Percentiles rank a stretch among this genome's conserved stretches.
Evolutionary conservation across 2,329 filamentous ascomycete genomes (phyloP).

Genomic region (Cladorrhinum sp.): DNA sequence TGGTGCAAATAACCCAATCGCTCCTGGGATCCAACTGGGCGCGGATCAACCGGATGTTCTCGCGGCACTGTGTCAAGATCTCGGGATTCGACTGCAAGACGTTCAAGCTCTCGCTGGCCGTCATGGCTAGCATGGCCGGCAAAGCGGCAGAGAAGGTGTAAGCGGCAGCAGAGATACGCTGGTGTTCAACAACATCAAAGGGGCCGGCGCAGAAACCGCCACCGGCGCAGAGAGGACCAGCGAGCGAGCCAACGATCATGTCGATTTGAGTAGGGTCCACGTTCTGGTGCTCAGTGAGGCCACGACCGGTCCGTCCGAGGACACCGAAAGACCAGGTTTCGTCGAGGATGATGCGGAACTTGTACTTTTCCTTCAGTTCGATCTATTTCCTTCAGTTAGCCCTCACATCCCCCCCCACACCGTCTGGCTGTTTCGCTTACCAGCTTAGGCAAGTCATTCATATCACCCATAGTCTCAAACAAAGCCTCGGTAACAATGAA

Average conservation of each 20-base stretch:
- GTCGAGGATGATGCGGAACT: constrained; percentile 95
- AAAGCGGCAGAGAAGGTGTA: constrained; percentile 96
- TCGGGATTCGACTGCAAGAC: constrained; percentile 85
- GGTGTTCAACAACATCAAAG: constrained; percentile 90
- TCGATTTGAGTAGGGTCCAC: constrained; percentile 91
- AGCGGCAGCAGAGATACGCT: constrained; percentile 85
- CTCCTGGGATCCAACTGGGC: constrained; percentile 87
- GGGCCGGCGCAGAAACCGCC: constrained; percentile 94
- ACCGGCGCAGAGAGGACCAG: constrained; percentile 84
- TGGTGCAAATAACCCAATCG: constrained; percentile 86
- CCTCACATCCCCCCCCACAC: no score
- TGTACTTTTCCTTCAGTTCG: constrained; percentile 92
- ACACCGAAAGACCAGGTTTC: constrained; percentile 98
- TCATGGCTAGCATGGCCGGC: constrained; percentile 92
- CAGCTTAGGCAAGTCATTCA: constrained; percentile 78
- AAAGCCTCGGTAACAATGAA: constrained; percentile 96
- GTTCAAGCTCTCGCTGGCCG: constrained; percentile 84
- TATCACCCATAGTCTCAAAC: constrained; percentile 87
- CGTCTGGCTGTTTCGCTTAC: no score
- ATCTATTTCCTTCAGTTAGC: constrained; percentile 52
- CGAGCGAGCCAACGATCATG: constrained; percentile 93
- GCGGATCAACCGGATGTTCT: constrained; percentile 82
- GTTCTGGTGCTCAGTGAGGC: constrained; percentile 93
- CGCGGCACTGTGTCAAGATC: constrained; percentile 71
- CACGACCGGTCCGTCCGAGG: constrained; percentile 83